These are phyloP conservation scores for Carex parvula DNA, from an alignment of 176 grass and related monocot species.

Conservation along the genomic window DNA sequence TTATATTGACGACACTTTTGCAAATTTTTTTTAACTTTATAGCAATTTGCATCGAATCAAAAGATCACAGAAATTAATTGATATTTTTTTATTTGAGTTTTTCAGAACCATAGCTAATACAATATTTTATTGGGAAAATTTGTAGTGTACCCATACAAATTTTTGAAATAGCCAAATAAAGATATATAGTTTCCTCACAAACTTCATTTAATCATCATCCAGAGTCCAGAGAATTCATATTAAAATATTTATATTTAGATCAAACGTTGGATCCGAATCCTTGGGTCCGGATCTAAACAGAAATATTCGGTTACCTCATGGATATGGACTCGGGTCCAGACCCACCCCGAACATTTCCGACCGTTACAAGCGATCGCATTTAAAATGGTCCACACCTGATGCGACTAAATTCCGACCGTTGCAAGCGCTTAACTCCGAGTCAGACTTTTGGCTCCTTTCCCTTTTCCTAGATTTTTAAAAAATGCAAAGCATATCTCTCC, in stretches of 20 bases:
- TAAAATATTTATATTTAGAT: too few relatives aligned
- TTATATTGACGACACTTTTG: too few relatives aligned
- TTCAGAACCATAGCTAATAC: background rate
- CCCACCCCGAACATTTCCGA: constrained; percentile 25
- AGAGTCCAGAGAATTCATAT: too few relatives aligned
- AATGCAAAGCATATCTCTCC: constrained; percentile 22
- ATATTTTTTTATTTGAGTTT: background rate
- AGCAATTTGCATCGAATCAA: too few relatives aligned
- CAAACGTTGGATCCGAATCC: too few relatives aligned
- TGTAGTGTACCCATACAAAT: too few relatives aligned
- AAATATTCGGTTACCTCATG: too few relatives aligned
- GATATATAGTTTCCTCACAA: background rate
- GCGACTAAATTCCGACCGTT: constrained; percentile 52
- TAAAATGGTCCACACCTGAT: constrained; percentile 32
- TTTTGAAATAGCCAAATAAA: too few relatives aligned
- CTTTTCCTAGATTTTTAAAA: constrained; percentile 3
- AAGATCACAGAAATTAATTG: too few relatives aligned
- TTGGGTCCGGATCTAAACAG: too few relatives aligned
- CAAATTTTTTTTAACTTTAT: too few relatives aligned
- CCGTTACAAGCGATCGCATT: constrained; percentile 44
- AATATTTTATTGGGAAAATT: background rate
- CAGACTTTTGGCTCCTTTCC: background rate
- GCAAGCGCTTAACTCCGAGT: constrained; percentile 12
- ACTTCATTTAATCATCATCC: background rate
- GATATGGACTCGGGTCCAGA: background rate